Percentiles rank a stretch among this genome's conserved stretches.
phyloP scores from a whole-genome alignment of 805 yeast genomes.

The Candida jianshihensis region DNA sequence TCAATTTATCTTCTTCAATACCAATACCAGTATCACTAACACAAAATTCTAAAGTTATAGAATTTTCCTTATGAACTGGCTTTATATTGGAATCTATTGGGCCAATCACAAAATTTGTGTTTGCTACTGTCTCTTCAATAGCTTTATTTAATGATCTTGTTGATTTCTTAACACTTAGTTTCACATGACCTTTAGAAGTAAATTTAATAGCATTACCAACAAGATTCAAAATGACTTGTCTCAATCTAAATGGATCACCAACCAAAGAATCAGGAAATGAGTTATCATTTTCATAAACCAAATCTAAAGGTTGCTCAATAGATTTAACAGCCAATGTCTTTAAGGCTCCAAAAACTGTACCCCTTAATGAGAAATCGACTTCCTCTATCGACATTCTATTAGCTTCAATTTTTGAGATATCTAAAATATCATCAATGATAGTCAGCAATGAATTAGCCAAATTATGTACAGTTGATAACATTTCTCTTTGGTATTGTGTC shows the following conservation, averaged over 20 bases:
- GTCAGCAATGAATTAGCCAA: constrained; percentile 80
- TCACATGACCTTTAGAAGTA: constrained; percentile 76
- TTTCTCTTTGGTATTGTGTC: constrained; percentile 87
- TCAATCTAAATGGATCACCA: constrained; percentile 82
- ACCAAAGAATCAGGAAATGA: constrained; percentile 82
- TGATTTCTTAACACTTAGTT: constrained; percentile 64
- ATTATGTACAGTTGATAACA: constrained; percentile 84
- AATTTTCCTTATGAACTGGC: constrained; percentile 17
- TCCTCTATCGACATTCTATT: constrained; percentile 90
- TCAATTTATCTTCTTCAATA: constrained; percentile 77
- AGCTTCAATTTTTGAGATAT: constrained; percentile 90
- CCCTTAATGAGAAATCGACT: constrained; percentile 78
- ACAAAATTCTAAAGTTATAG: constrained; percentile 67
- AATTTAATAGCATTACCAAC: constrained; percentile 90
- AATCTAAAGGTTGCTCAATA: constrained; percentile 74
- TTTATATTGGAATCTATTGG: constrained; percentile 17
- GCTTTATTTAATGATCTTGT: constrained; percentile 16
- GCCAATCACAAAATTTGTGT: constrained; percentile 23
- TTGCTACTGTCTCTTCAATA: constrained; percentile 19
- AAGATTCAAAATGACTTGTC: constrained; percentile 80
- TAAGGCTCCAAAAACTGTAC: constrained; percentile 84
- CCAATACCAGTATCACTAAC: constrained; percentile 91
- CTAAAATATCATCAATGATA: constrained; percentile 83
- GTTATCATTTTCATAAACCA: constrained; percentile 76
- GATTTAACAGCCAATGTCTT: constrained; percentile 88